Evolutionary conservation across 495 filamentous ascomycete species (phyloP).

Genomic region (Usnea hakonensis): DNA sequence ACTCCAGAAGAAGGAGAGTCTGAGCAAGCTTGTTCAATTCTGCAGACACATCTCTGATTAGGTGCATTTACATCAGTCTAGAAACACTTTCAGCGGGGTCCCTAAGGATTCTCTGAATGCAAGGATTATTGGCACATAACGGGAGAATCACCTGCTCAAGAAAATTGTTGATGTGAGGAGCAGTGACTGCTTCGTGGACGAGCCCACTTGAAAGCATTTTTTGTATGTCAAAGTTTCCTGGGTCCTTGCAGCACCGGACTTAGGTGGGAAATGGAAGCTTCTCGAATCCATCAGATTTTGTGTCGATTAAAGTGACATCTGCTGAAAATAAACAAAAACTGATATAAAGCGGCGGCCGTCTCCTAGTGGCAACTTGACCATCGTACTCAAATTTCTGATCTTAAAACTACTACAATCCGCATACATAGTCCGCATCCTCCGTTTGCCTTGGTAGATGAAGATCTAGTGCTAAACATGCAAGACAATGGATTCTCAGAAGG

Average conservation of each 20-base stretch:
- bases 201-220: background rate
- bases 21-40: background rate
- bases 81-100: background rate
- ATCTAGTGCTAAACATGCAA: background rate
- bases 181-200: constrained; percentile 30
- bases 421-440: background rate
- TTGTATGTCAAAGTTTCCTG: background rate
- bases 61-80: background rate
- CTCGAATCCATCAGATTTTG: background rate
- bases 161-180: constrained; percentile 5
- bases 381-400: background rate
- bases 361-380: background rate
- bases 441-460: background rate
- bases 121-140: background rate
- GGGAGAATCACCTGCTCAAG: background rate
- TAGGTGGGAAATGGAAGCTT: background rate
- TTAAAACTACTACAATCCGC: background rate
- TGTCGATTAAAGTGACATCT: background rate
- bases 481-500: background rate
- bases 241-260: background rate
- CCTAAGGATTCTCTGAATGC: background rate
- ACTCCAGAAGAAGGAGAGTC: background rate
- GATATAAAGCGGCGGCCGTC: background rate
- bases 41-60: background rate
- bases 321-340: background rate